Conservation (phyloP, 257 asterid species). For the Mentha longifolia region DNA sequence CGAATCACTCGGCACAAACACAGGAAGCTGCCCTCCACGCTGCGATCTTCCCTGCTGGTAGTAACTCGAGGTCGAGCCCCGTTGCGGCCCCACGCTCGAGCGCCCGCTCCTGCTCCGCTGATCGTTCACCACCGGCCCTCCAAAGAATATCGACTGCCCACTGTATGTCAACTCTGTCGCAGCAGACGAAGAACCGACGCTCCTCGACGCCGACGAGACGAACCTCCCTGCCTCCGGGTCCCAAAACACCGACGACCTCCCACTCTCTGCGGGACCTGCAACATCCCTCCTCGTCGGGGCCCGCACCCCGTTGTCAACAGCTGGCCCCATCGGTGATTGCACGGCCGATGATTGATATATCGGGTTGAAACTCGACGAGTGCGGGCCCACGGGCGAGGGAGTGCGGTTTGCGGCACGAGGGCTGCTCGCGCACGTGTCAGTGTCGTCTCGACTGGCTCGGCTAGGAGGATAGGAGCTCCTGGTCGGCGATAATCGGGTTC, state of each 20-base stretch:
- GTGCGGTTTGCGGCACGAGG: conserved; percentile 65
- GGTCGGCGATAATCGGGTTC: conserved; percentile 59
- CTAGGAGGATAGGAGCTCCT: conserved; percentile 86
- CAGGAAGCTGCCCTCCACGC: conserved; percentile 95
- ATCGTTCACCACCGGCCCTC: conserved; percentile 76
- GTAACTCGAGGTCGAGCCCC: conserved; percentile 50
- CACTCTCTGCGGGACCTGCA: conserved; percentile 38
- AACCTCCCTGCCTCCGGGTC: conserved; percentile 84
- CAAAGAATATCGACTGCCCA: conserved; percentile 89
- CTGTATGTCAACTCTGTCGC: conserved; percentile 81
- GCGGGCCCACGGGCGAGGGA: conserved; percentile 54
- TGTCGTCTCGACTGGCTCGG: conserved; percentile 77
- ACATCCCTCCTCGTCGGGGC: conserved; percentile 46
- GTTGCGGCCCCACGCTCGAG: conserved; percentile 30
- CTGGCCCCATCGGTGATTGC: conserved; percentile 51
- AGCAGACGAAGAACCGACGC: conserved; percentile 56
- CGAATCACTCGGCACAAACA: conserved; percentile 85
- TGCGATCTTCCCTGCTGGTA: conserved; percentile 84
- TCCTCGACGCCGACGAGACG: conserved; percentile 57
- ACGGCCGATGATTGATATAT: conserved; percentile 54
- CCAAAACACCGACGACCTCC: conserved; percentile 79
- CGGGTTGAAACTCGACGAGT: conserved; percentile 63
- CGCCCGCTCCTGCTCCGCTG: conserved; percentile 50
- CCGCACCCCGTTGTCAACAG: conserved; percentile 23
- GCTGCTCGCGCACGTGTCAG: conserved; percentile 82